Base-by-base conservation (phyloP, 2,329 filamentous ascomycete species). In the Bipolaris bicolor region DNA sequence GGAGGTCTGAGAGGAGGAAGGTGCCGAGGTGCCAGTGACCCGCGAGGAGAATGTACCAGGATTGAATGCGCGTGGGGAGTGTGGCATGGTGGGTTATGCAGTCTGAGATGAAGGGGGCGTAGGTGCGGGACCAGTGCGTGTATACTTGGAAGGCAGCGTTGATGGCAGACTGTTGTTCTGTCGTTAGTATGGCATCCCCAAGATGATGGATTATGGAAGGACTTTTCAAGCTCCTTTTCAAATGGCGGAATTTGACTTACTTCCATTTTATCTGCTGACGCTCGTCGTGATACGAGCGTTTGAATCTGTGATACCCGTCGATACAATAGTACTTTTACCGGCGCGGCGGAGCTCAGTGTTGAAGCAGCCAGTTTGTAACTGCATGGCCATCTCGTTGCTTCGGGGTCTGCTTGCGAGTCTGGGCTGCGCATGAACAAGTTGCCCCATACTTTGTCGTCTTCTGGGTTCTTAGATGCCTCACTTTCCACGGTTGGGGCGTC, bases 1-100 rank as follows among this genome's bases (percentile, higher is more conserved):
- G 73, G 2, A 82, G 68, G 55, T 87, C 84, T 16, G 83, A 82
- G 3, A 87, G 71, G 22, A 86, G 74, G 31, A 87, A 78, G 0
- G 79, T 78, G 1, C 79, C 84, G 1, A 86, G 80, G 58, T 86
- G 82, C 81, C 84, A 87, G 61, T 86, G 85, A 0, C 81, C 82
- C 0, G 80, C 76, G 18, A 87, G 78, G 39, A 84, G 82, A 9
- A 85, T 79, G 57, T 85, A 86, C 85, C 85, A 87, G 37, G 84
- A 84, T 62, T 84, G 83, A 3, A 86, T 79, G 10, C 82, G 81
- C 10, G 79, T 62, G 0, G 83, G 82, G 0, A 86, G 78, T 0
- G 70, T 62, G 37, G 81, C 76, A 56, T 84, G 84, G 55, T 83
- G 71, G 1, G 77, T 71, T 16, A 84, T 72, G 45, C 84, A 80